Evolutionary conservation across 495 filamentous ascomycete species (phyloP).

Genomic region (Penicillium subrubescens): DNA sequence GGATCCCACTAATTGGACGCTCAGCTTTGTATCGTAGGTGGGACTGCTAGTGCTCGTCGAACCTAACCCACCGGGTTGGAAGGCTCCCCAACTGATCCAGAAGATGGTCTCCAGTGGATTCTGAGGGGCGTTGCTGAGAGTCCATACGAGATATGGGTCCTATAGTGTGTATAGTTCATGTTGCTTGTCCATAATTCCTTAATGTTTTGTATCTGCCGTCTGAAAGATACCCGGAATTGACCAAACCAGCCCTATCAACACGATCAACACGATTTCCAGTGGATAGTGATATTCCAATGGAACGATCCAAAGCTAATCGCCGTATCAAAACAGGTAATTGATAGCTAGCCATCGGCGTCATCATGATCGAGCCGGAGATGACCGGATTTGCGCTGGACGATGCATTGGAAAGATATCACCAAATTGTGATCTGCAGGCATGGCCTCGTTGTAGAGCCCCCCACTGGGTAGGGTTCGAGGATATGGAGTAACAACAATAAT

Average conservation of each 20-base stretch:
- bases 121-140: background rate
- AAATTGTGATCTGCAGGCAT: slow-evolving; percentile 28
- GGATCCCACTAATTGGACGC: background rate
- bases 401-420: background rate
- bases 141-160: background rate
- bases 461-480: slow-evolving; percentile 6
- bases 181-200: background rate
- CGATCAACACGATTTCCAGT: background rate
- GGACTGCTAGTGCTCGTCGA: slow-evolving; percentile 13
- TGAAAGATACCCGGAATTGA: background rate
- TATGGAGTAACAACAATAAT: background rate
- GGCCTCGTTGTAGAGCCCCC: background rate
- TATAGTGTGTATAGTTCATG: background rate
- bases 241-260: background rate
- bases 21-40: slow-evolving; percentile 5
- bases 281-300: background rate
- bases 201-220: background rate
- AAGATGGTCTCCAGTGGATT: background rate
- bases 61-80: background rate
- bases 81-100: background rate
- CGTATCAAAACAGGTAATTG: slow-evolving; percentile 6
- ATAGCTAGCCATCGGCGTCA: slow-evolving; percentile 1
- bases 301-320: background rate
- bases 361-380: slow-evolving; percentile 7
- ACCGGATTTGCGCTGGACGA: slow-evolving; percentile 3